Percentiles rank a stretch among this genome's conserved stretches.
Conservation (phyloP, 164 flowering plant species). For the Aristolochia contorta region DNA sequence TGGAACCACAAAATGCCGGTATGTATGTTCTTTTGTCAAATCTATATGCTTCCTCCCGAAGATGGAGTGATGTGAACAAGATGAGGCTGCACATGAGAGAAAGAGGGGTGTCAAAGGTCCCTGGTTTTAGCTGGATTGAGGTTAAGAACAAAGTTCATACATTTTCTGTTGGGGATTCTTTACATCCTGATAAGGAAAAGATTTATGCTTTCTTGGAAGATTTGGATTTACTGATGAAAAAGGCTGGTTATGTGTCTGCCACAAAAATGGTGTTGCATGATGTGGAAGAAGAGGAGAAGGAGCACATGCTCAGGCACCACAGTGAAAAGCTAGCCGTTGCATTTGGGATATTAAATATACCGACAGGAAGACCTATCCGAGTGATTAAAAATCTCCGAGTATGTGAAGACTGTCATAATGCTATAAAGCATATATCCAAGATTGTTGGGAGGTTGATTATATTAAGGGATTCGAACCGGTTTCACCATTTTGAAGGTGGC, state of each 20-base stretch:
- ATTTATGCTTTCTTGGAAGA: constrained; percentile 74
- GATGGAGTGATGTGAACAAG: constrained; percentile 67
- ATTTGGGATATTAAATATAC: constrained; percentile 60
- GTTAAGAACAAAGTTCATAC: constrained; percentile 60
- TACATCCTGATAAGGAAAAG: constrained; percentile 53
- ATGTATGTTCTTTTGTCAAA: constrained; percentile 92
- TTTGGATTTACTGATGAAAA: constrained; percentile 46
- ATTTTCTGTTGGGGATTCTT: constrained; percentile 65
- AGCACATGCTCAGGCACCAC: constrained; percentile 75
- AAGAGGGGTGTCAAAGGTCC: constrained; percentile 59
- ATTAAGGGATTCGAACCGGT: constrained; percentile 70
- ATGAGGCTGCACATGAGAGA: constrained; percentile 76
- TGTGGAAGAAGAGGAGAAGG: constrained; percentile 94
- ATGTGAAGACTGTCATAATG: constrained; percentile 85
- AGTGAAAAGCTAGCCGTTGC: constrained; percentile 91
- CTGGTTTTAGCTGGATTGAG: constrained; percentile 91
- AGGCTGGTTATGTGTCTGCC: constrained; percentile 55
- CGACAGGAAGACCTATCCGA: constrained; percentile 74
- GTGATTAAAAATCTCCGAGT: constrained; percentile 87
- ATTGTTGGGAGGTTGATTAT: constrained; percentile 58
- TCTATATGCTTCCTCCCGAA: constrained; percentile 74
- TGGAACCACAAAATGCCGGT: constrained; percentile 89
- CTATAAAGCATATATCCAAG: constrained; percentile 65
- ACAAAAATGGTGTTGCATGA: constrained; percentile 77
- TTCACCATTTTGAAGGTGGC: constrained; percentile 79